Base-by-base conservation (phyloP, 1,139 yeast genomes). In the Yamadazyma dushanensis region DNA sequence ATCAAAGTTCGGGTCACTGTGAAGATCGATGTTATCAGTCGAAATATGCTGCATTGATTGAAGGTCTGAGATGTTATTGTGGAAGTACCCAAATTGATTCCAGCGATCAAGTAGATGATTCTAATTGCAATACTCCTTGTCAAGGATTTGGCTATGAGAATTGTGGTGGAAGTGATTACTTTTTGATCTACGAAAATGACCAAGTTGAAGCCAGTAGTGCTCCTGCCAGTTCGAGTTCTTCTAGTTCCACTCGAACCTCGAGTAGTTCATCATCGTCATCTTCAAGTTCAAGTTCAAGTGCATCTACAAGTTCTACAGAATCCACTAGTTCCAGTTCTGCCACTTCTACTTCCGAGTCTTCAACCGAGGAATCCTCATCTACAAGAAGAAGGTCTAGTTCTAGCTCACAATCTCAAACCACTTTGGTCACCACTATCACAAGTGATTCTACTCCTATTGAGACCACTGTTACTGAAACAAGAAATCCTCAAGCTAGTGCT, bases 91-190 rank as follows among this genome's bases (percentile, higher is more conserved):
- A 58, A 14, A 78, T 80, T 10, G 45, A 50, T 14, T 31, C 58
- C 10, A 47, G 56, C 10, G 59, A 57, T 26, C 52, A 60, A 37
- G 66, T 61, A 2, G 56, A 45, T 39, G 48, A 44, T 22, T 54
- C 66, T 21, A 58, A 69, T 32, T 83, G 92, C 61, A 49, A 68
- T 35, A 50, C 54, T 3, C 39, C 55, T 2, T 83, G 92, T 58
- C 55, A 59, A 30, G 90, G 89, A 5, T 83, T 74, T 56, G 71
- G 72, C 2, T 40, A 47, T 7, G 82, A 78, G 41, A 66, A 56
- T 16, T 83, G 92, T 59, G 92, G 92, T 48, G 87, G 87, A n/a
- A 31, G 47, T 28, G 58, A 57, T 17, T 74, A 71, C 45, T 70
- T 73, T 47, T 63, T 73, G 34, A 76, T 83, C 8, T 80, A 69